These are phyloP conservation scores for Nothophoma quercina DNA, from an alignment of 2,329 filamentous ascomycete species.

Conservation along the genomic window DNA sequence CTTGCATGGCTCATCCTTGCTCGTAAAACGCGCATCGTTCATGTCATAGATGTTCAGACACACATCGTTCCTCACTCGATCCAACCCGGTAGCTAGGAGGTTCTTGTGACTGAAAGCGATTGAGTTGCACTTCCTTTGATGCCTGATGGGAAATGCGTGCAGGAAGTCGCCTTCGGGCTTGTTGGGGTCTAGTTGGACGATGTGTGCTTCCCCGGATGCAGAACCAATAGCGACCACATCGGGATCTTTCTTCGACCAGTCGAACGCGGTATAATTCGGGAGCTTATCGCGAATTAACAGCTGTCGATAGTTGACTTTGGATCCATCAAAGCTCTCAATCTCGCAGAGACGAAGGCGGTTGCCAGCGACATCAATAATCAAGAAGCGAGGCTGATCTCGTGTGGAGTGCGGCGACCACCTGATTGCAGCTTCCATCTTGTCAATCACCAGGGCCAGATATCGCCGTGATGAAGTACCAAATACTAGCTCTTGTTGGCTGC, in stretches of 20 bases:
- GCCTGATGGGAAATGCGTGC: constrained; percentile 74
- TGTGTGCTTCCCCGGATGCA: constrained; percentile 75
- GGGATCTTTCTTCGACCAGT: constrained; percentile 68
- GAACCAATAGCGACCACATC: constrained; percentile 79
- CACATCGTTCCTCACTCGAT: constrained; percentile 81
- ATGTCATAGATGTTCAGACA: constrained; percentile 86
- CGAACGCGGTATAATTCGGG: constrained; percentile 69
- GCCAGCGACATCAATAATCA: constrained; percentile 67
- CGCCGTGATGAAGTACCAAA: not conserved
- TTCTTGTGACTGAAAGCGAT: constrained; percentile 79
- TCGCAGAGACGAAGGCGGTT: constrained; percentile 67
- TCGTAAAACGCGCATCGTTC: constrained; percentile 61
- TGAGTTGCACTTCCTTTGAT: constrained; percentile 79
- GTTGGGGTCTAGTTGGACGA: constrained; percentile 75
- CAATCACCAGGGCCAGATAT: constrained; percentile 5
- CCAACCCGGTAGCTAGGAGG: constrained; percentile 78
- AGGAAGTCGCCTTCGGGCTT: constrained; percentile 51
- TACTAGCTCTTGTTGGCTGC: constrained; percentile 13
- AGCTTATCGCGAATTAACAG: constrained; percentile 63
- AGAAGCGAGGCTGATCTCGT: constrained; percentile 61
- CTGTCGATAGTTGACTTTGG: constrained; percentile 60
- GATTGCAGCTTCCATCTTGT: constrained; percentile 66
- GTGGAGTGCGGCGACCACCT: constrained; percentile 69
- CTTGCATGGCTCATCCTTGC: constrained; percentile 61
- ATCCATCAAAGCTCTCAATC: constrained; percentile 50